Evolutionary conservation across 2,329 filamentous ascomycete genomes (phyloP), one percentile per base, ranked within the genome.

Genomic region (Epichloe brachyelytri): DNA sequence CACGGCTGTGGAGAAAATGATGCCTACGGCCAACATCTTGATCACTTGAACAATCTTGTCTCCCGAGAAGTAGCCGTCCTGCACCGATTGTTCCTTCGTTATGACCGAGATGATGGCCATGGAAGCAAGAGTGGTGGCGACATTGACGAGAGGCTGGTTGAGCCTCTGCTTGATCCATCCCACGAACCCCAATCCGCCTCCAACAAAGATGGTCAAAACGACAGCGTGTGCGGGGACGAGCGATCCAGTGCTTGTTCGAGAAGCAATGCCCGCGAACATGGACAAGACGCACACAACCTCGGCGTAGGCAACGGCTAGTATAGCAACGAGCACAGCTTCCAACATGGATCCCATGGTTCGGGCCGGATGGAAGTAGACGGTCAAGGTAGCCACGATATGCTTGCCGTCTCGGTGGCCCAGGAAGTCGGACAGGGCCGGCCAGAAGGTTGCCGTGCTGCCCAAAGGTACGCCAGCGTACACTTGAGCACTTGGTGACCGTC

Each of bases 281-380:
- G 88, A 93, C 43, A 87, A 75, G 50, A 93, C 77, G 5, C 84
- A 87, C 38, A 96, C 72, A 39, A 88, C 71, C 51, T 68, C 66
- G 4, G 70, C 69, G 48, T 95, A 97, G 38, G 82, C 68, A 54
- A 95, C 87, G 2, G 89, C 90, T 36, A 85, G 73, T 38, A 86
- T 69, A 5, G 88, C 87, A 52, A 93, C 81, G 36, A 90, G 69
- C 11, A 85, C 78, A 3, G 89, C 90, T 67, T 95, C 87, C 52
- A 88, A 78, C 88, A 96, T 95, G 57, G 86, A 93, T 1, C 91
- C 91, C 26, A 83, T 79, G 17, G 88, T 88, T 52, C 91, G 77
- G 5, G 88, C 87, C 4, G 91, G 89, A 65, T 96, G 89, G 61
- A 96, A 97, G 63, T 95, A 97, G 11, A 96, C 90, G 0, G 88